A percentile compares a stretch with the other conserved stretches of the same genome.
Evolutionary conservation across 768 basidiomycete genomes (phyloP).

Genomic region (Mycena alexandri): DNA sequence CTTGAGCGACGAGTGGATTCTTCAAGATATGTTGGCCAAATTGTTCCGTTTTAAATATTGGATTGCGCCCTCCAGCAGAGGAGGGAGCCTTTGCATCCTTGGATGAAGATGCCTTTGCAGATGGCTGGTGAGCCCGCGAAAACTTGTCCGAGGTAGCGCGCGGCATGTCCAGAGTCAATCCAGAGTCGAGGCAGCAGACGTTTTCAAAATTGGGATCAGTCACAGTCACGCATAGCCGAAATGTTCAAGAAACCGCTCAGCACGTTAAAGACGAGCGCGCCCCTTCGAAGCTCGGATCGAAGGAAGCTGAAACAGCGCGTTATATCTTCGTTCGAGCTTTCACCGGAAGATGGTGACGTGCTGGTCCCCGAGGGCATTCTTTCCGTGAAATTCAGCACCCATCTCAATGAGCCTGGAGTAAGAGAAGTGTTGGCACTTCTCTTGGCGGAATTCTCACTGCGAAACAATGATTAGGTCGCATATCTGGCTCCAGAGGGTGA

Average conservation of each 20-base stretch:
- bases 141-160: slow-evolving; percentile 84
- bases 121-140: slow-evolving; percentile 75
- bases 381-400: slow-evolving; percentile 75
- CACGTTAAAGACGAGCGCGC: slow-evolving; percentile 80
- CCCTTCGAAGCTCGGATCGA: slow-evolving; percentile 79
- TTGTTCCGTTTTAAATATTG: slow-evolving; percentile 93
- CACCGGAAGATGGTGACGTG: slow-evolving; percentile 71
- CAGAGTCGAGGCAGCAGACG: not conserved
- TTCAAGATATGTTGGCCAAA: slow-evolving; percentile 99
- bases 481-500: slow-evolving; percentile 76
- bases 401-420: slow-evolving; percentile 76
- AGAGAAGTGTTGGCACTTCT: slow-evolving; percentile 35
- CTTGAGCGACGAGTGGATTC: slow-evolving; percentile 91
- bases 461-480: slow-evolving; percentile 58
- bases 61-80: slow-evolving; percentile 74
- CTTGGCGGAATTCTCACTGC: slow-evolving; percentile 6
- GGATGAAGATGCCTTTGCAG: slow-evolving; percentile 56
- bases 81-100: slow-evolving; percentile 55
- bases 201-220: slow-evolving; percentile 39
- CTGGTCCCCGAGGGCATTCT: slow-evolving; percentile 83
- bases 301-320: slow-evolving; percentile 77
- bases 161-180: slow-evolving; percentile 65
- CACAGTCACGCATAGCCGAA: slow-evolving; percentile 67
- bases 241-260: slow-evolving; percentile 88
- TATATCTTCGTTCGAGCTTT: slow-evolving; percentile 58